Conservation (phyloP, 495 filamentous ascomycete species). For the Xylaria flabelliformis region DNA sequence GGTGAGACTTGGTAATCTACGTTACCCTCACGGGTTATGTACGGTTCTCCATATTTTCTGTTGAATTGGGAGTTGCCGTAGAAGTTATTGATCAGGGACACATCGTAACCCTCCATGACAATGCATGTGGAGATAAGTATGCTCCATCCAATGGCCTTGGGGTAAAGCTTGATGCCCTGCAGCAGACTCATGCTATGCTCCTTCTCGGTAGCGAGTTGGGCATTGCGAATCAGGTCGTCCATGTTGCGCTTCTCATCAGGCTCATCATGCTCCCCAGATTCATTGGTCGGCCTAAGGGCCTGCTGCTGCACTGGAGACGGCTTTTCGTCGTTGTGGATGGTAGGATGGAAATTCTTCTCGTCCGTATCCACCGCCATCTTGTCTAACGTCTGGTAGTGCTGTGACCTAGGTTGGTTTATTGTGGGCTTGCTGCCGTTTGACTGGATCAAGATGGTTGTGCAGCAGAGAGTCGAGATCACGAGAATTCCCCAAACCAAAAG, state of each 20-base stretch:
- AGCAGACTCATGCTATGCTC: slow-evolving; percentile 62
- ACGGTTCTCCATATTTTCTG: slow-evolving; percentile 67
- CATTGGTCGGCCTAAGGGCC: slow-evolving; percentile 27
- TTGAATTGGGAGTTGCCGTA: slow-evolving; percentile 69
- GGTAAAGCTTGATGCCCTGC: slow-evolving; percentile 60
- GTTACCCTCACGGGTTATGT: slow-evolving; percentile 53
- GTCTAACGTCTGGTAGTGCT: not conserved
- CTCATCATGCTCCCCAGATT: slow-evolving; percentile 25
- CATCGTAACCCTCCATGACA: slow-evolving; percentile 70
- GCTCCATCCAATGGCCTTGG: slow-evolving; percentile 65
- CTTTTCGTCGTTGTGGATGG: slow-evolving; percentile 27
- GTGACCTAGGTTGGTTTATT: slow-evolving; percentile 11
- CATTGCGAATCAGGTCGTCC: slow-evolving; percentile 53
- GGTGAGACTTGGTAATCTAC: slow-evolving; percentile 69
- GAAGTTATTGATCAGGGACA: slow-evolving; percentile 65
- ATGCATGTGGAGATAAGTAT: slow-evolving; percentile 67
- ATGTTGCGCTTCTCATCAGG: slow-evolving; percentile 36
- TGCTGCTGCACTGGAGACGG: slow-evolving; percentile 21
- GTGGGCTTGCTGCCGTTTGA: slow-evolving; percentile 11
- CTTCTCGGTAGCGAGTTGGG: slow-evolving; percentile 55
- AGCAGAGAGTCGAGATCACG: slow-evolving; percentile 4
- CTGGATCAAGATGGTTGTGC: not conserved
- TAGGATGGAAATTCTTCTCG: slow-evolving; percentile 25
- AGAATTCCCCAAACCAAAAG: slow-evolving; percentile 9
- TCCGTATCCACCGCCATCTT: slow-evolving; percentile 21